Percentiles rank a stretch among this genome's conserved stretches.
These are phyloP conservation scores for Spathaspora girioi DNA, from an alignment of 805 yeast species.

Conservation along the genomic window DNA sequence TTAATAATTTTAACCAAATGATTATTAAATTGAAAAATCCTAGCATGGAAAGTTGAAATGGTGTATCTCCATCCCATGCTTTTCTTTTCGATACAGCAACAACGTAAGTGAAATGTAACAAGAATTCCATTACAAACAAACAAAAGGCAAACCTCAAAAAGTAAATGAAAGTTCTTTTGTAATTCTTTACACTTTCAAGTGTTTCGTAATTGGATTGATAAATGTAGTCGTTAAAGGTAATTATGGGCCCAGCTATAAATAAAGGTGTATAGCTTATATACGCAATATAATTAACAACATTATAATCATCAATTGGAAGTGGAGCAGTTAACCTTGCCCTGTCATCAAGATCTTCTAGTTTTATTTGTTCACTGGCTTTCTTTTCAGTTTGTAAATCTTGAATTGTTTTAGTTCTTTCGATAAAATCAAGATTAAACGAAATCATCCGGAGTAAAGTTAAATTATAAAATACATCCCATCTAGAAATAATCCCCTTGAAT, in stretches of 20 bases:
- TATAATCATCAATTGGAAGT: conserved; percentile 58
- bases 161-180: conserved; percentile 53
- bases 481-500: conserved; percentile 69
- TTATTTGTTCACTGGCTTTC: conserved; percentile 5
- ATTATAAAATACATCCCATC: conserved; percentile 97
- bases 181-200: conserved; percentile 53
- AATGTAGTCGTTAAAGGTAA: conserved; percentile 87
- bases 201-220: conserved; percentile 60
- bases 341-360: conserved; percentile 41
- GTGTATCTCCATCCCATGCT: conserved; percentile 87
- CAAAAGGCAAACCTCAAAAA: conserved; percentile 69
- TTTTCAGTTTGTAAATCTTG: conserved; percentile 7
- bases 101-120: conserved; percentile 85
- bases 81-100: conserved; percentile 87
- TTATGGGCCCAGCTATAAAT: conserved; percentile 91
- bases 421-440: conserved; percentile 77
- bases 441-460: conserved; percentile 82
- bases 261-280: conserved; percentile 84
- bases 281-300: conserved; percentile 62
- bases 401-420: conserved; percentile 33
- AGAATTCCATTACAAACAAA: conserved; percentile 80
- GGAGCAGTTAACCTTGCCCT: conserved; percentile 64
- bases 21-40: conserved; percentile 86
- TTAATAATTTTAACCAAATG: conserved; percentile 87
- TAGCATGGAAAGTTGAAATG: conserved; percentile 92